phyloP scores from a whole-genome alignment of 1,284 basidiomycete genomes.

The Filobasidium uniguttulatum region DNA sequence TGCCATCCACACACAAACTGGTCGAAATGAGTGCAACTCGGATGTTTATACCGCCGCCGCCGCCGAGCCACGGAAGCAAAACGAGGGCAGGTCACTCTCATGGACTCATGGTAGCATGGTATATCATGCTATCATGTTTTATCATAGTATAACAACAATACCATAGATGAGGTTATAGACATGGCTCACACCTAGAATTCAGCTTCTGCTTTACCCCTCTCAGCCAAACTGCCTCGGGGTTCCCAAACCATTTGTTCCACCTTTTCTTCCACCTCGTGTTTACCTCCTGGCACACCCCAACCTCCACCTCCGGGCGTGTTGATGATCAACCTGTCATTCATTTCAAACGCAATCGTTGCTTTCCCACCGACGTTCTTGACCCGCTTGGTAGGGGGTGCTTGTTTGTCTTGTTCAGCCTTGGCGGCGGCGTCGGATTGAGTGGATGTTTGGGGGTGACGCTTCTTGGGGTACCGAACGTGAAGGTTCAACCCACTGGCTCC shows the following conservation, averaged over 20 bases:
- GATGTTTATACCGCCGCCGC: no score
- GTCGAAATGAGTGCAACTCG: no score
- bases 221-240: slow-evolving; percentile 57
- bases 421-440: not conserved
- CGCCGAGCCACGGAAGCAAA: no score
- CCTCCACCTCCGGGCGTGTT: slow-evolving; percentile 89
- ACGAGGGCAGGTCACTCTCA: no score
- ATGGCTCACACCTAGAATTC: slow-evolving; percentile 5
- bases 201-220: slow-evolving; percentile 35
- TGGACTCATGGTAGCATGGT: no score
- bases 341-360: slow-evolving; percentile 64
- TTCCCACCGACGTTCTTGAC: slow-evolving; percentile 89
- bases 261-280: slow-evolving; percentile 17
- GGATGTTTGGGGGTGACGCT: not conserved
- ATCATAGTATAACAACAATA: no score
- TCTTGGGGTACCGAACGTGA: slow-evolving; percentile 1
- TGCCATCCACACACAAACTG: no score
- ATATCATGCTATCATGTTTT: no score
- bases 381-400: slow-evolving; percentile 43
- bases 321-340: slow-evolving; percentile 32
- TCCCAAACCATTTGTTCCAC: slow-evolving; percentile 42
- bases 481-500: slow-evolving; percentile 12
- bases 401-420: slow-evolving; percentile 11
- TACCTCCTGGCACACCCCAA: slow-evolving; percentile 51
- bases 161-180: no score